phyloP scores from a whole-genome alignment of 2,329 filamentous ascomycete species.

The Bisporella sp. region DNA sequence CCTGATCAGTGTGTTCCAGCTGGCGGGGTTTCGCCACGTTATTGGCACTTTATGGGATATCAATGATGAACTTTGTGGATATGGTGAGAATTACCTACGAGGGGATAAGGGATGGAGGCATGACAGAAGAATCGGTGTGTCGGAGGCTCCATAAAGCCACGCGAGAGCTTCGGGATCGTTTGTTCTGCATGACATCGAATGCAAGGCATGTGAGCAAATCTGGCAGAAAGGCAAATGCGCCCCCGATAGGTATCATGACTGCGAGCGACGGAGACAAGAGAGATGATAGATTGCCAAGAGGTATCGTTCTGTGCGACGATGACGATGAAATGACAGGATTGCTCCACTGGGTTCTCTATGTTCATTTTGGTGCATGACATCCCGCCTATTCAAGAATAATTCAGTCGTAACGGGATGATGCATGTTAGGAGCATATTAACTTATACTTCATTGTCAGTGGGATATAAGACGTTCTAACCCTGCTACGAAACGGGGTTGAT shows the following conservation, averaged over 20 bases:
- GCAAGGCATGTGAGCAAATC: background rate
- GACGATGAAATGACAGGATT: background rate
- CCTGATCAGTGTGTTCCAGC: slow-evolving; percentile 31
- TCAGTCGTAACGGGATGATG: too few relatives aligned
- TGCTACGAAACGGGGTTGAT: too few relatives aligned
- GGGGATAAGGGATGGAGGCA: slow-evolving; percentile 3
- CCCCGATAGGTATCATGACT: background rate
- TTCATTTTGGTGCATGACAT: slow-evolving; percentile 2
- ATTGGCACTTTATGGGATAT: slow-evolving; percentile 36
- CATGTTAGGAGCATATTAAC: too few relatives aligned
- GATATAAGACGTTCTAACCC: too few relatives aligned
- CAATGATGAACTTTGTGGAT: slow-evolving; percentile 27
- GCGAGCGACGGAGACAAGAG: background rate
- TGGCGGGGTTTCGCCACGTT: slow-evolving; percentile 34
- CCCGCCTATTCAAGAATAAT: background rate
- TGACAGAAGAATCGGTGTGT: background rate
- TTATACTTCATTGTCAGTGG: too few relatives aligned
- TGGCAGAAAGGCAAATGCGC: background rate
- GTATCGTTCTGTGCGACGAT: background rate
- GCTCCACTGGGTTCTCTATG: slow-evolving; percentile 3
- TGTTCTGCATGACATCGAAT: background rate
- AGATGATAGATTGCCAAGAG: slow-evolving; percentile 1
- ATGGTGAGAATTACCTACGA: slow-evolving; percentile 25
- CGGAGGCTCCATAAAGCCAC: slow-evolving; percentile 1
- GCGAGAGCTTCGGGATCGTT: background rate